A percentile compares a stretch with the other conserved stretches of the same genome.
Evolutionary conservation across 768 basidiomycete genomes (phyloP).

Genomic region (Chalciporus sphaerocephalus): DNA sequence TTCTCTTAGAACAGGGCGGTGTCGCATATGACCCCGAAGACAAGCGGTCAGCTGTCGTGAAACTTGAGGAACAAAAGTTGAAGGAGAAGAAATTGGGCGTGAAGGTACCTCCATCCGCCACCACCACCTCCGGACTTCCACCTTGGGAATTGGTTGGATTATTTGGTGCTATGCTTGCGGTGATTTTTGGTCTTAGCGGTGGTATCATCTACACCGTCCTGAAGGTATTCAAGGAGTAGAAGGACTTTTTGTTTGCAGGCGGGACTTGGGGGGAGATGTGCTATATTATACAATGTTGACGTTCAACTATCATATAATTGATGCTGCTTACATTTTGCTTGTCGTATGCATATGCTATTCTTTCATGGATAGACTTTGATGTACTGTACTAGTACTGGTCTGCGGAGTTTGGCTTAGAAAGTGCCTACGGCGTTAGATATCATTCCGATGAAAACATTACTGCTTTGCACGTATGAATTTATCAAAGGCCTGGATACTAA

Average conservation of each 20-base stretch:
- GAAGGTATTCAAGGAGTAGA: constrained; percentile 19
- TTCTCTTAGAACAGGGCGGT: constrained; percentile 32
- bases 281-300: neutral
- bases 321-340: no score
- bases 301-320: no score
- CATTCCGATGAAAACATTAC: no score
- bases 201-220: constrained; percentile 24
- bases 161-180: constrained; percentile 23
- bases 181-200: constrained; percentile 26
- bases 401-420: no score
- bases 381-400: no score
- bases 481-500: no score
- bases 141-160: constrained; percentile 33
- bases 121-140: constrained; percentile 6
- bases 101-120: constrained; percentile 4
- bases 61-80: constrained; percentile 42
- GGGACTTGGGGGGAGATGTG: neutral
- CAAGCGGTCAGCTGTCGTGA: constrained; percentile 51
- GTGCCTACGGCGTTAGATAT: no score
- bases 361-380: no score
- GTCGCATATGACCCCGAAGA: constrained; percentile 46
- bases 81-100: constrained; percentile 21
- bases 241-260: neutral
- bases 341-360: no score
- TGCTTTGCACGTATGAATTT: no score